Conservation (phyloP, 2,329 filamentous ascomycete species). For the Emmonsia crescens region DNA sequence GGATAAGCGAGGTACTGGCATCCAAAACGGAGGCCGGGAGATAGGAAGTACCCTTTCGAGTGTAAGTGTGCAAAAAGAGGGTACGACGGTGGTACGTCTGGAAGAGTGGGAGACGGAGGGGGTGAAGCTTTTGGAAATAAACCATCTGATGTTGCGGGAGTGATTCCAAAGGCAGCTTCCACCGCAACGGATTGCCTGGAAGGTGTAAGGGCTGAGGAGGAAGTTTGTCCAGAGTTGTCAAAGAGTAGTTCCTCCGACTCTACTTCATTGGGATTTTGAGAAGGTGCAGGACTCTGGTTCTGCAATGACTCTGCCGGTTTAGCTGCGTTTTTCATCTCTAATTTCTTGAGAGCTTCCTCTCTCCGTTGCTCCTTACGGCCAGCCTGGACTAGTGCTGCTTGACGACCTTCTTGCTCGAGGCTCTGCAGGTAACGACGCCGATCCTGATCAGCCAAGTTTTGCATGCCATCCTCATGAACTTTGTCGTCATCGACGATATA, state of each 20-base stretch:
- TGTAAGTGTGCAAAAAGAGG: constrained; percentile 75
- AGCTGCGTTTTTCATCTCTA: constrained; percentile 28
- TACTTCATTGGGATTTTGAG: constrained; percentile 2
- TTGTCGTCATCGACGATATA: constrained; percentile 70
- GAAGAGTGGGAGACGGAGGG: constrained; percentile 20
- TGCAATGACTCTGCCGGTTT: constrained; percentile 12
- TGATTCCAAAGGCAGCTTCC: constrained; percentile 28
- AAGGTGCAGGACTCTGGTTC: constrained; percentile 8
- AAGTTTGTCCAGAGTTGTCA: constrained; percentile 5
- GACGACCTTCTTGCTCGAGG: constrained; percentile 44
- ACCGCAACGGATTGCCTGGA: constrained; percentile 11
- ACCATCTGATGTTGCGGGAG: constrained; percentile 41
- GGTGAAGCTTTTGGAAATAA: constrained; percentile 26
- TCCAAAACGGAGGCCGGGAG: constrained; percentile 86
- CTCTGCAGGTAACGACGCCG: constrained; percentile 51
- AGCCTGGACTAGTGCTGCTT: constrained; percentile 37
- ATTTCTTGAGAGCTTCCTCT: constrained; percentile 41
- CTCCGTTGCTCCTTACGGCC: constrained; percentile 41
- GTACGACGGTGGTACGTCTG: constrained; percentile 44
- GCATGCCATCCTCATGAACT: constrained; percentile 56
- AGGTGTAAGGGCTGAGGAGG: constrained; percentile 1
- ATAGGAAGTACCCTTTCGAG: constrained; percentile 68
- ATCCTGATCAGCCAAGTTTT: constrained; percentile 46
- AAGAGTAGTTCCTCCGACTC: constrained; percentile 8
- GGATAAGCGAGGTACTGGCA: constrained; percentile 93